Conservation (phyloP, 306 rosid genomes). For the Adenanthera pavonina region DNA sequence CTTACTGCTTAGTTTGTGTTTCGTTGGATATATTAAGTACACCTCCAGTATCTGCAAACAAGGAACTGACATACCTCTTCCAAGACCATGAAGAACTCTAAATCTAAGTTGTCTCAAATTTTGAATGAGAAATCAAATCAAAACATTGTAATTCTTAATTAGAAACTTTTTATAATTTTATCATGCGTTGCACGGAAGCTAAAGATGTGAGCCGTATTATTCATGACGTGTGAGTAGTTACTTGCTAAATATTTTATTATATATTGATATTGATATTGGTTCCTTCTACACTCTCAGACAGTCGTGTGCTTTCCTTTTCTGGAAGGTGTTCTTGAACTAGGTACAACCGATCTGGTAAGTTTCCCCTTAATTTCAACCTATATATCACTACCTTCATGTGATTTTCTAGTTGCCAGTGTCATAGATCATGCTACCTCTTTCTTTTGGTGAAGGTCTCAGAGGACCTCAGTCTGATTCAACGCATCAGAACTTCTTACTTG, state of each 20-base stretch:
- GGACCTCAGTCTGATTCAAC: conserved; percentile 67
- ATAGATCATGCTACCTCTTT: background rate
- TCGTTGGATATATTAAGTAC: background rate
- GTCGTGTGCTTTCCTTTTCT: conserved; percentile 81
- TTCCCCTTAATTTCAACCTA: conserved; percentile 8
- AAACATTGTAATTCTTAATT: conserved; percentile 18
- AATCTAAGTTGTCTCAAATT: conserved; percentile 28
- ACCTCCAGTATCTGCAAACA: conserved; percentile 20
- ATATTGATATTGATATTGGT: background rate
- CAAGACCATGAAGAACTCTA: background rate
- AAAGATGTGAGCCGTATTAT: background rate
- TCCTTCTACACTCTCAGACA: conserved; percentile 60
- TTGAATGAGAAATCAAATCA: conserved; percentile 28
- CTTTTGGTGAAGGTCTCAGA: conserved; percentile 67
- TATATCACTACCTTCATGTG: conserved; percentile 3
- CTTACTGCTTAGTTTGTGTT: background rate
- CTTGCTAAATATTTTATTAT: background rate
- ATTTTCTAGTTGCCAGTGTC: background rate
- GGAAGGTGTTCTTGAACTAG: conserved; percentile 84
- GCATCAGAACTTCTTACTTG: conserved; percentile 61
- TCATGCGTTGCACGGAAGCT: background rate
- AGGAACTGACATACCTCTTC: conserved; percentile 3
- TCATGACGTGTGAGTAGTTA: background rate
- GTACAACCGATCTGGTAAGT: conserved; percentile 66
- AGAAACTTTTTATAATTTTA: background rate